A percentile compares a stretch with the other conserved stretches of the same genome.
Evolutionary conservation across 169 alveolate species (phyloP).

Genomic region (Plasmodium knowlesi): DNA sequence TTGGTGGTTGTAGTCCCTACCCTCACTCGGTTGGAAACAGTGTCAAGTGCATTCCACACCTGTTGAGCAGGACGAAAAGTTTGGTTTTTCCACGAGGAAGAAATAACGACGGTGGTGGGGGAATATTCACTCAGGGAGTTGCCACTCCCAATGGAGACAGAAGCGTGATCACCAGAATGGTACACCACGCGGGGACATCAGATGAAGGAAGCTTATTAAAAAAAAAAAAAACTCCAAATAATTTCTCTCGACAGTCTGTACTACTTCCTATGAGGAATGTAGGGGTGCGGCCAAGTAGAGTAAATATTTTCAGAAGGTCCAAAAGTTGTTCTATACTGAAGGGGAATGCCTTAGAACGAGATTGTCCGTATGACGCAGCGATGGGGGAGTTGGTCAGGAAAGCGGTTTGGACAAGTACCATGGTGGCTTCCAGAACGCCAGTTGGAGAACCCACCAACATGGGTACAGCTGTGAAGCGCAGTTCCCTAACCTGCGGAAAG

Average conservation of each 20-base stretch:
- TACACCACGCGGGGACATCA: background rate
- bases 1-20: background rate
- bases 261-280: background rate
- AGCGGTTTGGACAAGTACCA: background rate
- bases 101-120: background rate
- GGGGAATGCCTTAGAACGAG: background rate
- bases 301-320: constrained; percentile 3
- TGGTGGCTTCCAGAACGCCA: background rate
- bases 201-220: background rate
- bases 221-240: background rate
- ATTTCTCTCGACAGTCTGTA: background rate
- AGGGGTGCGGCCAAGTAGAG: background rate
- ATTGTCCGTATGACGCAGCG: background rate
- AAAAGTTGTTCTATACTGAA: constrained; percentile 18
- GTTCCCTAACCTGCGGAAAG: constrained; percentile 5
- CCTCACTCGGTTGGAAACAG: too few species aligned
- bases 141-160: background rate
- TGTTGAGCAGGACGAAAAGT: constrained; percentile 25
- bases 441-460: background rate
- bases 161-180: background rate
- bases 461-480: background rate
- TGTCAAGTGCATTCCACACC: too few species aligned
- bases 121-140: background rate
- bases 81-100: background rate
- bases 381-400: background rate